Evolutionary conservation across 257 asterid genomes (phyloP).

Genomic region (Solanum ahanhuiri): DNA sequence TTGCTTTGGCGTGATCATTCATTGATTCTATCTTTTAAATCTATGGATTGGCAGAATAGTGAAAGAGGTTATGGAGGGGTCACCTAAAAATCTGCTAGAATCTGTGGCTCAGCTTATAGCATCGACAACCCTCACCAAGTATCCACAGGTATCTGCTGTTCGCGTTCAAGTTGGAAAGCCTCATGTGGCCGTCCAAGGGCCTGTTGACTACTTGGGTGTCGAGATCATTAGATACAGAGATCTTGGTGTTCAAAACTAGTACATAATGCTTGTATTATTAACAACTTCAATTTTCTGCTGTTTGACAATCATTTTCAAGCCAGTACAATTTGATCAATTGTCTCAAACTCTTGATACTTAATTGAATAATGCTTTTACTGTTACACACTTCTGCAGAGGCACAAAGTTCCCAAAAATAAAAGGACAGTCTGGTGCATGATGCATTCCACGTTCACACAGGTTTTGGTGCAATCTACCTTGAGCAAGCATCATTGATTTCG

Average conservation of each 20-base stretch:
- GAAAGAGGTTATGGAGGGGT: constrained; percentile 60
- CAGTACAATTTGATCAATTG: neutral
- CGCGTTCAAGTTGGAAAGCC: constrained; percentile 85
- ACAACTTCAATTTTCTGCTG: neutral
- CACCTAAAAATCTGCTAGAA: constrained; percentile 72
- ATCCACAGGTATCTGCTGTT: constrained; percentile 46
- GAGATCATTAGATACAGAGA: constrained; percentile 53
- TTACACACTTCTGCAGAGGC: neutral
- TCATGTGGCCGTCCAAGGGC: constrained; percentile 72
- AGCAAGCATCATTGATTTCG: neutral
- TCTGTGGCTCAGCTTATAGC: constrained; percentile 70
- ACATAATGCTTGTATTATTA: neutral
- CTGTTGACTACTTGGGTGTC: constrained; percentile 76
- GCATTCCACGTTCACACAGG: neutral
- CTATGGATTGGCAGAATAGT: constrained; percentile 40
- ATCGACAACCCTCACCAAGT: constrained; percentile 35
- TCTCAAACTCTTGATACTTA: neutral
- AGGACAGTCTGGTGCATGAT: neutral
- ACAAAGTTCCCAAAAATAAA: neutral
- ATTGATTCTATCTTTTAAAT: neutral
- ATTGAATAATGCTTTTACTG: neutral
- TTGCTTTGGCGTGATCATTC: neutral
- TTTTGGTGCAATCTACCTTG: neutral
- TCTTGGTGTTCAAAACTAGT: neutral
- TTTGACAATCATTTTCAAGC: neutral